Conservation (phyloP, 371 early-diverging fungal genomes). For the Apophysomyces trapeziformis region DNA sequence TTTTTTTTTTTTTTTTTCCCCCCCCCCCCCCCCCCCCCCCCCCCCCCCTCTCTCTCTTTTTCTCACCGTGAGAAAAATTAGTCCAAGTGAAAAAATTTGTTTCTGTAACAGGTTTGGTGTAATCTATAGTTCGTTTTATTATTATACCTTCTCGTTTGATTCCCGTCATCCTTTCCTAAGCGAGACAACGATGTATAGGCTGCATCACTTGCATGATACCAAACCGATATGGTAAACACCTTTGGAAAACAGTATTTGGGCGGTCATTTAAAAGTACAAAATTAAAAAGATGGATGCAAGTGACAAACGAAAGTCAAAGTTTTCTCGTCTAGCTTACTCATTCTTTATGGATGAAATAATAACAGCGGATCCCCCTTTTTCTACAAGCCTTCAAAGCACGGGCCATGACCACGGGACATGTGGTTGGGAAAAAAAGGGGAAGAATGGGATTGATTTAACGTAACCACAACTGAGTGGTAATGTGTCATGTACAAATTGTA, state of each 20-base stretch:
- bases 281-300: neutral
- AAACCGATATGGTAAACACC: neutral
- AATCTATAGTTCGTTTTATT: neutral
- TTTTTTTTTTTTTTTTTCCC: too few species aligned
- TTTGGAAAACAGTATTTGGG: neutral
- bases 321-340: too few species aligned
- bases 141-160: neutral
- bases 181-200: neutral
- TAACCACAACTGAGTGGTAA: too few species aligned
- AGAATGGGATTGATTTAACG: too few species aligned
- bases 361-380: neutral
- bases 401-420: slow-evolving; percentile 12
- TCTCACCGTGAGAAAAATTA: too few species aligned
- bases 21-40: too few species aligned
- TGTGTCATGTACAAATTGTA: too few species aligned
- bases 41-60: too few species aligned
- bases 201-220: slow-evolving; percentile 10
- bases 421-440: too few species aligned
- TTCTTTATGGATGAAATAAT: neutral
- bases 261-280: neutral
- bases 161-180: neutral
- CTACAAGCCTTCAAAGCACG: neutral
- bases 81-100: too few species aligned
- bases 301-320: neutral
- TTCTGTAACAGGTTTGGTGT: too few species aligned